Conservation (phyloP, 2,329 filamentous ascomycete species). For the Scedosporium boydii region DNA sequence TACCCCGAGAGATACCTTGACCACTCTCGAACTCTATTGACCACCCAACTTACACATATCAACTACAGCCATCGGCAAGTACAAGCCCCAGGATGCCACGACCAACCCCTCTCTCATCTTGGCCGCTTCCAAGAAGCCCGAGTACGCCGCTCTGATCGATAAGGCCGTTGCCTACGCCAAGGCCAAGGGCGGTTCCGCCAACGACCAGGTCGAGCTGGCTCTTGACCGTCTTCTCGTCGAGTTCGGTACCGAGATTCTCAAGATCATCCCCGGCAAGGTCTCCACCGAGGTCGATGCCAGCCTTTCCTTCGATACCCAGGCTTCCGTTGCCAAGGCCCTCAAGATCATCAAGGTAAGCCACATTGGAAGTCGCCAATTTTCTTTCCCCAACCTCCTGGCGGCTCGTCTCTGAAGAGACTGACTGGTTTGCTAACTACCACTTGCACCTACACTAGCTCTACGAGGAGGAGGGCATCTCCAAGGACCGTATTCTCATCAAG, state of each 20-base stretch:
- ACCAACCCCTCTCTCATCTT: constrained; percentile 99
- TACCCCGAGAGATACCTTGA: neutral
- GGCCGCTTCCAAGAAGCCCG: constrained; percentile 93
- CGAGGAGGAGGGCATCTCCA: constrained; percentile 81
- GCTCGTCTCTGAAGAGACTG: constrained; percentile 26
- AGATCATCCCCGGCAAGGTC: constrained; percentile 96
- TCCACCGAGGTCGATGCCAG: constrained; percentile 96
- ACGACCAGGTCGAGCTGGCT: constrained; percentile 79
- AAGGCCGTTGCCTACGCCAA: constrained; percentile 79
- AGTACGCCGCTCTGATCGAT: constrained; percentile 91
- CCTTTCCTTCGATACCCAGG: constrained; percentile 92
- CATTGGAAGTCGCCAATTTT: neutral
- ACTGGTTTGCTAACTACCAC: neutral
- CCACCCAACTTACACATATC: constrained; percentile 3
- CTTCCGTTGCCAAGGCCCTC: constrained; percentile 88
- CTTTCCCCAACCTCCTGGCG: neutral
- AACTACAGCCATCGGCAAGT: constrained; percentile 84
- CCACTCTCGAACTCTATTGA: constrained; percentile 4
- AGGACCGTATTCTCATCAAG: constrained; percentile 97
- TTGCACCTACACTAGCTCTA: constrained; percentile 52
- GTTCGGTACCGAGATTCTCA: constrained; percentile 95
- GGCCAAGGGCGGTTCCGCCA: constrained; percentile 55
- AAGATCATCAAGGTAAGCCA: constrained; percentile 81
- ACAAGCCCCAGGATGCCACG: constrained; percentile 99
- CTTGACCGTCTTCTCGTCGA: constrained; percentile 93